Percentiles rank a stretch among this genome's conserved stretches.
phyloP scores from a whole-genome alignment of 1,139 yeast species.

The Candida albicans region DNA sequence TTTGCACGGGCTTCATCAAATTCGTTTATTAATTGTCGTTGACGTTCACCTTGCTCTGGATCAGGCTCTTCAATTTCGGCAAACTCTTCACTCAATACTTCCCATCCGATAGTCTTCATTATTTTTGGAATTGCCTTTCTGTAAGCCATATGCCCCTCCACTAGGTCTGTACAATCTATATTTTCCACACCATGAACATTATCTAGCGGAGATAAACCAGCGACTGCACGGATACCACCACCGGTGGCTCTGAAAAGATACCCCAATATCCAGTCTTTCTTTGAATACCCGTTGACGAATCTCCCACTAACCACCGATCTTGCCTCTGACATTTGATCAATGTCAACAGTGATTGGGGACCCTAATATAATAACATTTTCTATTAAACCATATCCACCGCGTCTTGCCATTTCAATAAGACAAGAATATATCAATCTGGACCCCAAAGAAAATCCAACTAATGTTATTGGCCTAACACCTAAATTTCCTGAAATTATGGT shows the following conservation, averaged over 20 bases:
- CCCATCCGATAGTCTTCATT: constrained; percentile 69
- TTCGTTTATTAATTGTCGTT: constrained; percentile 76
- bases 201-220: constrained; percentile 81
- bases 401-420: constrained; percentile 77
- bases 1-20: constrained; percentile 81
- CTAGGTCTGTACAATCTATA: constrained; percentile 80
- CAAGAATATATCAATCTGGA: constrained; percentile 93
- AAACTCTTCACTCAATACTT: constrained; percentile 85
- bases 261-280: constrained; percentile 95
- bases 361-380: constrained; percentile 91
- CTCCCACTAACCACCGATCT: constrained; percentile 88
- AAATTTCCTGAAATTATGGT: constrained; percentile 81
- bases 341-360: constrained; percentile 78
- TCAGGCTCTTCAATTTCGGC: constrained; percentile 96
- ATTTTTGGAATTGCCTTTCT: constrained; percentile 89
- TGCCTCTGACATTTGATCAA: constrained; percentile 76
- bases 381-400: constrained; percentile 84
- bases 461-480: constrained; percentile 89
- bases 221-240: constrained; percentile 88
- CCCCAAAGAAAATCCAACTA: constrained; percentile 93
- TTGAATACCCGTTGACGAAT: constrained; percentile 86
- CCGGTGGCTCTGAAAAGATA: constrained; percentile 93
- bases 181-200: constrained; percentile 70
- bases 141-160: constrained; percentile 96
- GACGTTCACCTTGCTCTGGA: constrained; percentile 80